Base-by-base conservation (phyloP, 2,329 filamentous ascomycete genomes). In the Ceratocystis eucalypticola region DNA sequence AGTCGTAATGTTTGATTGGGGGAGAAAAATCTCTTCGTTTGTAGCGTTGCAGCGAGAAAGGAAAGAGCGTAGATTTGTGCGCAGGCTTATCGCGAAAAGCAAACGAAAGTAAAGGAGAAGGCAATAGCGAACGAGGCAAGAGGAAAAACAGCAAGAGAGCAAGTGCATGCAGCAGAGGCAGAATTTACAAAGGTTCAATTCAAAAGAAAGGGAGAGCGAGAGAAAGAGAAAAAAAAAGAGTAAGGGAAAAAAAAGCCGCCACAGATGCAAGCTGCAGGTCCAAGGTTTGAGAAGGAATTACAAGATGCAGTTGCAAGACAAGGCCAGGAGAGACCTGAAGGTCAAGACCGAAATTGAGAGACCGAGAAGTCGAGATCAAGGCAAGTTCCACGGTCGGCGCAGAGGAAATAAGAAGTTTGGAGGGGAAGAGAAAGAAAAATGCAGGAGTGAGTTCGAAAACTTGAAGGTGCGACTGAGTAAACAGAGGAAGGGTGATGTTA, bases 201-300 rank as follows among this genome's bases (percentile, higher is more conserved):
- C 37, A 41, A 41, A 41, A 41, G 37, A 5, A 15, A 41, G 37
- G 15, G 37, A 37, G 20, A 62, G 37, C 15, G 46, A 64, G 37
- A 33, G 45, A 15, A 44, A n/a, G 45, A 50, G 50, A 41, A 20
- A n/a, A 8, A n/a, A 8, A 30, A 50, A 62, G 4, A 64, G 28
- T 5, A 17, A 33, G 41, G 17, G 17, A 20, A 44, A 50, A 62
- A 53, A 57, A 59, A 20, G 30, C 28, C 28, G 20, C 55, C 17
- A 59, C 28, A 20, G 55, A 59, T 37, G 55, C 55, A 59, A 59
- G 55, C 55, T 59, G 55, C 55, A 59, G 55, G 55, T 59, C 28
- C 55, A 37, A 59, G 7, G 48, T 53, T 53, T 28, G 48, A 59
- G 28, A 59, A 59, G 55, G 55, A 59, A 59, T 59, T 37, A 59